Evolutionary conservation across 2,329 filamentous ascomycete genomes (phyloP).

Genomic region (Fusarium sp.): DNA sequence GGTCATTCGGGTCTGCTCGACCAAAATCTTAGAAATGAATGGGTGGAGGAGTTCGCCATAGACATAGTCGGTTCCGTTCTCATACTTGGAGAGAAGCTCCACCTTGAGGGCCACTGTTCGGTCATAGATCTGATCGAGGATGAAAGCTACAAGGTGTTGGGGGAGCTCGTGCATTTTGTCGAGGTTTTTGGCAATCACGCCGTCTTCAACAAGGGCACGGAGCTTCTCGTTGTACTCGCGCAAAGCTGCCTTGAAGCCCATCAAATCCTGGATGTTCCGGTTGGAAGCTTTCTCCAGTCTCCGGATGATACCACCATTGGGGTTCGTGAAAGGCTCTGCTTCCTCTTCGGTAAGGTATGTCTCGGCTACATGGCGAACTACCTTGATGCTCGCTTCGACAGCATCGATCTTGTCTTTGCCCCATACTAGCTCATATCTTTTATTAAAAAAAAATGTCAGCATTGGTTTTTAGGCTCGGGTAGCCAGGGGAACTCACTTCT

Average conservation of each 20-base stretch:
- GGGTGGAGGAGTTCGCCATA: slow-evolving; percentile 92
- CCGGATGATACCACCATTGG: slow-evolving; percentile 78
- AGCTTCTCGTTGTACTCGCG: slow-evolving; percentile 82
- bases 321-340: slow-evolving; percentile 74
- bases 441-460: slow-evolving; percentile 41
- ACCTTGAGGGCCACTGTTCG: slow-evolving; percentile 92
- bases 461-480: not conserved
- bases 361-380: slow-evolving; percentile 75
- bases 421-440: slow-evolving; percentile 72
- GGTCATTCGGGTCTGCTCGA: slow-evolving; percentile 78
- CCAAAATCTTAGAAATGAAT: slow-evolving; percentile 85
- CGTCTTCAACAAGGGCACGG: slow-evolving; percentile 71
- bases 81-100: slow-evolving; percentile 84
- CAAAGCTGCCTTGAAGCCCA: slow-evolving; percentile 78
- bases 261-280: slow-evolving; percentile 70
- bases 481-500: slow-evolving; percentile 63
- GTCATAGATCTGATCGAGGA: slow-evolving; percentile 88
- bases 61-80: slow-evolving; percentile 91
- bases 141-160: slow-evolving; percentile 79
- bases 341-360: slow-evolving; percentile 82
- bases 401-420: slow-evolving; percentile 84
- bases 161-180: slow-evolving; percentile 75
- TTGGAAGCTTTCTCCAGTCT: slow-evolving; percentile 79
- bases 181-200: slow-evolving; percentile 78
- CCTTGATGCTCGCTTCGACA: slow-evolving; percentile 76